Conservation (phyloP, 495 filamentous ascomycete species). For the Podospora fimiseda region DNA sequence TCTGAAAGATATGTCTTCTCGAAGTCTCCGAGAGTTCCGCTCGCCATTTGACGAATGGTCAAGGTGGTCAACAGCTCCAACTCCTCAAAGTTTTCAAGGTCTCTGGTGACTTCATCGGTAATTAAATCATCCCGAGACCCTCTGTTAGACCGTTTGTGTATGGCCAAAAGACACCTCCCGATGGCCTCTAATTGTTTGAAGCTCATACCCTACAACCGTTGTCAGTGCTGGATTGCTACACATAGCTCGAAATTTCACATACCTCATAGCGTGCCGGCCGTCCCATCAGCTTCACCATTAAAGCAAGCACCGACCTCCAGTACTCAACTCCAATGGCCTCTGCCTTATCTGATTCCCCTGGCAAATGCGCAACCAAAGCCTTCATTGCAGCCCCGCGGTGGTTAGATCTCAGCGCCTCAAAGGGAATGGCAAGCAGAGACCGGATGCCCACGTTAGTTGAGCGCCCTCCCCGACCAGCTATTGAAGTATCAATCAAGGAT, state of each 20-base stretch:
- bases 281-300: constrained; percentile 44
- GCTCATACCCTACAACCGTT: constrained; percentile 19
- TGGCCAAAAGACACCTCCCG: constrained; percentile 16
- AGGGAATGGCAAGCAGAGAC: constrained; percentile 18
- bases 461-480: constrained; percentile 4
- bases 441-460: constrained; percentile 15
- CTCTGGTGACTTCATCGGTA: constrained; percentile 5
- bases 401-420: constrained; percentile 12
- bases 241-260: constrained; percentile 8
- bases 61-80: constrained; percentile 25
- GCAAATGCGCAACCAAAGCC: constrained; percentile 14
- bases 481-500: constrained; percentile 13
- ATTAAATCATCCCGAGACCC: constrained; percentile 8
- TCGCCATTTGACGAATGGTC: constrained; percentile 29
- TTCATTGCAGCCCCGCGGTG: constrained; percentile 25
- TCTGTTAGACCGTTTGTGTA: constrained; percentile 9
- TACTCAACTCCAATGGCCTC: constrained; percentile 11
- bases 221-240: not conserved
- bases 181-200: constrained; percentile 22
- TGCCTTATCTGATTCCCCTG: constrained; percentile 5
- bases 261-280: constrained; percentile 46
- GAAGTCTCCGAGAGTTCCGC: constrained; percentile 26
- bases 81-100: constrained; percentile 15
- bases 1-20: constrained; percentile 28
- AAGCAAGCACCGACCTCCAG: constrained; percentile 32